Conservation (phyloP, 2,329 filamentous ascomycete species). For the Delphinella strobiligena region DNA sequence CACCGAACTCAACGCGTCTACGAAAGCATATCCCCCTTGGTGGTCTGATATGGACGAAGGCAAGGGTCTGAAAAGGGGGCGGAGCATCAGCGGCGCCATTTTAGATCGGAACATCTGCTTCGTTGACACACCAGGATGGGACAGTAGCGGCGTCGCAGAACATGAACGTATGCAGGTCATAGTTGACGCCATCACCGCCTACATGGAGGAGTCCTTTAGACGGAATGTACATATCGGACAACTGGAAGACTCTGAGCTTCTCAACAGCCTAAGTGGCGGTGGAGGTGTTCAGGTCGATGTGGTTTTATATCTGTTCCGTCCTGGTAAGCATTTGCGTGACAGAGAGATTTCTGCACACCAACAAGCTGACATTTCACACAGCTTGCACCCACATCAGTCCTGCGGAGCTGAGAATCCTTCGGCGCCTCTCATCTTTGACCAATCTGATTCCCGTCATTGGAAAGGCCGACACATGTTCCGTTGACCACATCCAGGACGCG, state of each 20-base stretch:
- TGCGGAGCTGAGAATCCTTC: constrained; percentile 47
- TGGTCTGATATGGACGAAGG: constrained; percentile 69
- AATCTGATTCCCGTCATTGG: constrained; percentile 79
- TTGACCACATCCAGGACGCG: constrained; percentile 36
- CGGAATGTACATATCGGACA: constrained; percentile 49
- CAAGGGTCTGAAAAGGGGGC: constrained; percentile 47
- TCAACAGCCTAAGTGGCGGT: constrained; percentile 66
- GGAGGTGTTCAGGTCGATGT: constrained; percentile 77
- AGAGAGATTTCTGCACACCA: background rate
- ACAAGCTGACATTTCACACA: constrained; percentile 2
- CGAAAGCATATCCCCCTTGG: constrained; percentile 67
- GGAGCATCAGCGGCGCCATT: constrained; percentile 62
- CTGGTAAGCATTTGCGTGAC: constrained; percentile 35
- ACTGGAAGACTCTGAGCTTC: constrained; percentile 61
- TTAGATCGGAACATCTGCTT: constrained; percentile 90
- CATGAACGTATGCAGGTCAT: constrained; percentile 43
- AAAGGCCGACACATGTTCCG: constrained; percentile 50
- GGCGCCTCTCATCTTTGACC: constrained; percentile 53
- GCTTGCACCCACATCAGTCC: constrained; percentile 1
- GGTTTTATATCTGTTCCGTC: constrained; percentile 68
- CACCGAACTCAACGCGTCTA: constrained; percentile 33
- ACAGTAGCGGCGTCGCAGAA: constrained; percentile 34
- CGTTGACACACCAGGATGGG: constrained; percentile 66
- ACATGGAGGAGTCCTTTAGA: constrained; percentile 59
- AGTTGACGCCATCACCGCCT: constrained; percentile 25